Percentiles rank a stretch among this genome's conserved stretches.
Evolutionary conservation across 208 protist species (phyloP).

Genomic region (Borovskyia barvae): DNA sequence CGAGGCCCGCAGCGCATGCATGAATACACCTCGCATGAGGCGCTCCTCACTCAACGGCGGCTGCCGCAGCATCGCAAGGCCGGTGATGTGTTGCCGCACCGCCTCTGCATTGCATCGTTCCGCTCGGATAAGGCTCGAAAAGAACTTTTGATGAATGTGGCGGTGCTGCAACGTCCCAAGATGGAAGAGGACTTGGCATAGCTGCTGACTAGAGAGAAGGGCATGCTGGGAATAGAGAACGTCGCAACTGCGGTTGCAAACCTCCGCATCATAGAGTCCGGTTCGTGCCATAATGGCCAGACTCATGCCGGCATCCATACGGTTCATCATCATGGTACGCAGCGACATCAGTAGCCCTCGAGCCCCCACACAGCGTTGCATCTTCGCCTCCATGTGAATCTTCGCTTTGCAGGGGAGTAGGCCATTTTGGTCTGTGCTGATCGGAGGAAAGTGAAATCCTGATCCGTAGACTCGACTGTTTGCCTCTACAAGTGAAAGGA

Average conservation of each 20-base stretch:
- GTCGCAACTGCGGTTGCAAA: constrained; percentile 80
- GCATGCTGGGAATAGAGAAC: constrained; percentile 66
- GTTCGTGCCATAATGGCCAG: constrained; percentile 65
- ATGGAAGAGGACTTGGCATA: constrained; percentile 72
- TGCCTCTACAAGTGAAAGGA: constrained; percentile 67
- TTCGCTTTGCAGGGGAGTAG: constrained; percentile 80
- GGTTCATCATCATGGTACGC: constrained; percentile 49
- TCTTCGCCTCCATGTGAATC: constrained; percentile 85
- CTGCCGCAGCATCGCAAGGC: constrained; percentile 84
- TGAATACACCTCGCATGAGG: constrained; percentile 78
- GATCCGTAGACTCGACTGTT: constrained; percentile 55
- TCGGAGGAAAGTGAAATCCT: constrained; percentile 54
- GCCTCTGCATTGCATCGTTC: constrained; percentile 68
- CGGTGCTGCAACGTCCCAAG: constrained; percentile 87
- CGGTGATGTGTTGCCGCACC: constrained; percentile 57
- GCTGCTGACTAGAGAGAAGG: constrained; percentile 73
- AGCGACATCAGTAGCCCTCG: constrained; percentile 63
- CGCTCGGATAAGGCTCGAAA: constrained; percentile 63
- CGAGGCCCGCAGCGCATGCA: constrained; percentile 66
- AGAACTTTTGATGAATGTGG: constrained; percentile 78
- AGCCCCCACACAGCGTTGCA: constrained; percentile 71
- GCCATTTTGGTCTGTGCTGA: constrained; percentile 46
- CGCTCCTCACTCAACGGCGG: constrained; percentile 43
- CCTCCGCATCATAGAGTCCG: constrained; percentile 79
- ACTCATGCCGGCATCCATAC: constrained; percentile 77